These are phyloP conservation scores for Phytophthora quininea DNA, from an alignment of 352 stramenopile genomes.

Conservation along the genomic window DNA sequence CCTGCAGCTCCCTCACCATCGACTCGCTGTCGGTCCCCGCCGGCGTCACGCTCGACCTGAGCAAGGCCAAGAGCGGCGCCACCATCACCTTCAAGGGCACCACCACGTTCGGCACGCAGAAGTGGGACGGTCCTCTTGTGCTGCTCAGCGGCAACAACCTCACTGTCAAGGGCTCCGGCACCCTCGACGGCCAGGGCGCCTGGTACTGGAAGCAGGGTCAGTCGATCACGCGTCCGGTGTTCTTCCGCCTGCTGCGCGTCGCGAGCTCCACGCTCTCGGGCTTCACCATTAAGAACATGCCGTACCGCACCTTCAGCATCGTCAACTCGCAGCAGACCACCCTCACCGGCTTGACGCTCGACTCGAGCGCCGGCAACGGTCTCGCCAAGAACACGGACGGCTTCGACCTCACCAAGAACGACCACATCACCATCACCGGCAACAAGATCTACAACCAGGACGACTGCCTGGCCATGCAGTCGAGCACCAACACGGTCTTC, in stretches of 20 bases:
- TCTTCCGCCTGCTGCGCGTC: conserved; percentile 37
- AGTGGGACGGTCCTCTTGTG: conserved; percentile 40
- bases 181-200: conserved; percentile 37
- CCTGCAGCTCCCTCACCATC: conserved; percentile 34
- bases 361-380: conserved; percentile 18
- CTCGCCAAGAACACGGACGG: conserved; percentile 30
- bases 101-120: conserved; percentile 35
- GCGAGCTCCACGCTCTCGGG: conserved; percentile 30
- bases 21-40: conserved; percentile 34
- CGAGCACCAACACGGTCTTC: conserved; percentile 24
- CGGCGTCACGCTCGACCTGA: conserved; percentile 42
- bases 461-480: conserved; percentile 29
- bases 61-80: conserved; percentile 30
- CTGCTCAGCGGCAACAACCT: conserved; percentile 31
- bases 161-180: conserved; percentile 35
- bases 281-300: conserved; percentile 43
- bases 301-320: conserved; percentile 34
- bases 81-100: conserved; percentile 39
- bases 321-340: conserved; percentile 26
- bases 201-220: conserved; percentile 46
- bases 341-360: conserved; percentile 22
- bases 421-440: conserved; percentile 30
- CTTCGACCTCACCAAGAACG: conserved; percentile 35
- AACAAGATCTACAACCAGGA: conserved; percentile 42
- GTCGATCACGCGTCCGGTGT: conserved; percentile 34